phyloP scores from a whole-genome alignment of 306 rosid species.

The Prunus fruticosa region DNA sequence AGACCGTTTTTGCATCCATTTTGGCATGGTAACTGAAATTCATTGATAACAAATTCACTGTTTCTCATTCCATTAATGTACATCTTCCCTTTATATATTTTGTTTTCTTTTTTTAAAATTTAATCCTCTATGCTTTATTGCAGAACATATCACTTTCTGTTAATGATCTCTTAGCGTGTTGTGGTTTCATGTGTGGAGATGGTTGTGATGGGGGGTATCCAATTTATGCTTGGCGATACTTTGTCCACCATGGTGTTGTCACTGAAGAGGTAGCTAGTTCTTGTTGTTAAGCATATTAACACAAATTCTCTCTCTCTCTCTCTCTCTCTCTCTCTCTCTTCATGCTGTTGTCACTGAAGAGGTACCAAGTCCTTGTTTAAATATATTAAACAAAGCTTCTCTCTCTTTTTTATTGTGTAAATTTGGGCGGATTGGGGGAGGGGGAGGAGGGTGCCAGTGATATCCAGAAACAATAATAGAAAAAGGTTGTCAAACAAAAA shows the following conservation, averaged over 20 bases:
- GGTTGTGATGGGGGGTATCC: conserved; percentile 94
- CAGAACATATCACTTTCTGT: conserved; percentile 86
- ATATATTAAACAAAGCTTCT: no score
- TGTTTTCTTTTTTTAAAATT: background rate
- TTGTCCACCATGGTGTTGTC: conserved; percentile 79
- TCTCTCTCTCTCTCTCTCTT: no score
- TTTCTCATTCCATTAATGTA: conserved; percentile 6
- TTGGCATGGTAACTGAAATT: conserved; percentile 44
- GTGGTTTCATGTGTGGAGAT: conserved; percentile 89
- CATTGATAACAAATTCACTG: conserved; percentile 1
- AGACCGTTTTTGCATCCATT: conserved; percentile 90
- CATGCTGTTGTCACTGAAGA: no score
- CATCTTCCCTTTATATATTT: conserved; percentile 7
- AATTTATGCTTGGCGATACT: conserved; percentile 72
- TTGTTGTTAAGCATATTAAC: background rate
- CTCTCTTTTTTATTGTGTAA: background rate
- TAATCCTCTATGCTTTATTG: conserved; percentile 27
- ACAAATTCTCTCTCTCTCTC: background rate
- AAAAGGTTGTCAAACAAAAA: background rate
- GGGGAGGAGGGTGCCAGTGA: background rate
- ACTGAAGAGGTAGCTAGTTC: conserved; percentile 71
- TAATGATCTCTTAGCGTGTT: conserved; percentile 88
- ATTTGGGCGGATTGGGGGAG: background rate
- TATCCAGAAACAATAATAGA: background rate
- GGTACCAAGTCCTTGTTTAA: no score